A percentile compares a stretch with the other conserved stretches of the same genome.
Conservation (phyloP, 2,329 filamentous ascomycete genomes). For the Periconia digitata region DNA sequence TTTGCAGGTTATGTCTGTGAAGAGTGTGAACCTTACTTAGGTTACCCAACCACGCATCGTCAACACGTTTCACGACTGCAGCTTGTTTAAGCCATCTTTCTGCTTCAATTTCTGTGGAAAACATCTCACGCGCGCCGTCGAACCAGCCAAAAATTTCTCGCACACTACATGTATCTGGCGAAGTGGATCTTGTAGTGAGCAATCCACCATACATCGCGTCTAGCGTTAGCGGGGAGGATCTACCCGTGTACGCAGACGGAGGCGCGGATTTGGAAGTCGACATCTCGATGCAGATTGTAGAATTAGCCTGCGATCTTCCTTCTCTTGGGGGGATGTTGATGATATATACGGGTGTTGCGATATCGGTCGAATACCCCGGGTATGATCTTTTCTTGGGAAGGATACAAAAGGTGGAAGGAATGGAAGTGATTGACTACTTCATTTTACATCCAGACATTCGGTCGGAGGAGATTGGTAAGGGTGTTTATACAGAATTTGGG, state of each 20-base stretch:
- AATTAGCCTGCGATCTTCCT: constrained; percentile 21
- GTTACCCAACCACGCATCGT: constrained; percentile 54
- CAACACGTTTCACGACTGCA: constrained; percentile 51
- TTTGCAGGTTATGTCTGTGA: constrained; percentile 41
- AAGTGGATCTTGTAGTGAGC: constrained; percentile 25
- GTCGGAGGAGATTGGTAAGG: constrained; percentile 26
- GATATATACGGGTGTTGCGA: constrained; percentile 25
- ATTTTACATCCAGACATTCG: constrained; percentile 28
- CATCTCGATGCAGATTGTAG: constrained; percentile 21
- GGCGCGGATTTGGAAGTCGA: constrained; percentile 24
- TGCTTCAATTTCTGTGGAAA: constrained; percentile 40
- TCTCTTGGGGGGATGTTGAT: constrained; percentile 19
- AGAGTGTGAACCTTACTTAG: constrained; percentile 50
- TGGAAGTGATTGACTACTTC: constrained; percentile 18
- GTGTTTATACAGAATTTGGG: constrained; percentile 24
- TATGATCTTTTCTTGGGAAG: constrained; percentile 21
- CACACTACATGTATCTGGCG: constrained; percentile 4
- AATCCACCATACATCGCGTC: constrained; percentile 30
- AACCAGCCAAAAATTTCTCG: constrained; percentile 24
- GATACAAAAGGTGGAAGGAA: constrained; percentile 14
- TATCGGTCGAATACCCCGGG: constrained; percentile 16
- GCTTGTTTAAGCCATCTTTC: constrained; percentile 44
- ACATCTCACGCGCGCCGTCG: constrained; percentile 41
- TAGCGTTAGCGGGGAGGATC: constrained; percentile 17
- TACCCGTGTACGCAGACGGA: constrained; percentile 28